Base-by-base conservation (phyloP, 768 basidiomycete species). In the Tulasnella sp. region DNA sequence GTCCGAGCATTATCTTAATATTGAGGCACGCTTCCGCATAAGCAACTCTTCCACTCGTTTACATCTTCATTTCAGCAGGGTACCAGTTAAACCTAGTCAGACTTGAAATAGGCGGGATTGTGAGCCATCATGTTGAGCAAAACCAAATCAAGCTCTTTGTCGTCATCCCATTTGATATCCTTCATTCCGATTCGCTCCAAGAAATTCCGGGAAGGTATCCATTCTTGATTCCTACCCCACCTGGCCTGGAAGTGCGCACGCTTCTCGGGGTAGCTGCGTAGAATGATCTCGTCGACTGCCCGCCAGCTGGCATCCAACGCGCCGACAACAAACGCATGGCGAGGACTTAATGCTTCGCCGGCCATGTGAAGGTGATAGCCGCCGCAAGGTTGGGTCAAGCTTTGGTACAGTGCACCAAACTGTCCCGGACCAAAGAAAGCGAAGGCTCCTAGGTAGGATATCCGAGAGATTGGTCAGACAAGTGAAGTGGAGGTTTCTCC, bases 401-500 rank as follows among this genome's bases (percentile, higher is more conserved):
- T 73, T 3, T 73, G 63, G 73, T 82, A 83, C 44, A 82, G 42
- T 7, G 78, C 72, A 12, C 74, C 71, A 69, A 82, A 84, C 29
- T 82, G 73, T 9, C 82, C 83, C 6, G 84, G 83, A 0, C 79
- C 79, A 63, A 84, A 84, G 74, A 76, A 76, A 0, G 82, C 83
- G 70, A 78, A 83, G 4, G 82, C 81, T 42, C 83, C 83, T 82
- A 63, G 22, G 11, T 62, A n/a, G 11, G 59, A 12, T 29, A 17
- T 26, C 16, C 62, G 4, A 40, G 47, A 7, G 29, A 17, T 12
- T 29, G 32, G 41, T 34, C 26, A 32, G 14, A 29, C 2, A 35
- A 3, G 6, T 26, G n/a, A n/a, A n/a, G n/a, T n/a, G n/a, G n/a
- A n/a, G n/a, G n/a, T n/a, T n/a, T n/a, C n/a, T n/a, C n/a, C n/a